Evolutionary conservation across 2,329 filamentous ascomycete species (phyloP), one percentile per base, ranked within the genome.

Genomic region (Claviceps capensis): DNA sequence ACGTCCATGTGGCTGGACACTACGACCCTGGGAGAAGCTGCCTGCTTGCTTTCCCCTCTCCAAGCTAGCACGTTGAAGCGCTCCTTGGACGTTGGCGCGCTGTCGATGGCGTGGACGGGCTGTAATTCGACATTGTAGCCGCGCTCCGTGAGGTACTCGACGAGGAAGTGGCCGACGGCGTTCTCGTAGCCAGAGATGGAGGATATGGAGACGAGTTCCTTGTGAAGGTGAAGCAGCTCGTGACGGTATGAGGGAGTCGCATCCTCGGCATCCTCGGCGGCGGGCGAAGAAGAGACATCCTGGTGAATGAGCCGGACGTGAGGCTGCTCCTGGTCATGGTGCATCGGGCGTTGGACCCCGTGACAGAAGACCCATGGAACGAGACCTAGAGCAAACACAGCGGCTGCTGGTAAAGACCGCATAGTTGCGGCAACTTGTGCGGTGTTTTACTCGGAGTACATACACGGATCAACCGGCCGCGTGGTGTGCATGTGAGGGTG

Each of bases 1-100:
- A 78, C 78, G 61, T 96, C 90, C 60, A 95, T 91, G 65, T 95
- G 89, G 52, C 84, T 89, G 1, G 82, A 82, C 1, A 90, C 67
- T n/a, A 88, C 70, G 11, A 87, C 71, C 37, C 74, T 75, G 1
- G 82, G 77, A 9, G 74, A 69, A 40, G 74, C 71, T 16, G 68
- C 66, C 47, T 67, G 64, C 2, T 59, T 66, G 45, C 68, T 64
- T 2, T 59, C 59, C 54, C 78, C 67, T 0, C 69, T 71, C 74
- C 73, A 88, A 2, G 89, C 89, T 42, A 90, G 72, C 48, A 95
- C 73, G 61, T 95, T 95, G 72, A 84, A 89, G 49, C 67, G 63
- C 26, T 61, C 56, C 17, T 59, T 53, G 42, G 56, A 60, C 16
- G 52, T 53, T 4, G 58, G 66, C 1, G 64, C 61, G 49, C 67